Base-by-base conservation (phyloP, 179 eudicot species). In the Silene vulgaris region DNA sequence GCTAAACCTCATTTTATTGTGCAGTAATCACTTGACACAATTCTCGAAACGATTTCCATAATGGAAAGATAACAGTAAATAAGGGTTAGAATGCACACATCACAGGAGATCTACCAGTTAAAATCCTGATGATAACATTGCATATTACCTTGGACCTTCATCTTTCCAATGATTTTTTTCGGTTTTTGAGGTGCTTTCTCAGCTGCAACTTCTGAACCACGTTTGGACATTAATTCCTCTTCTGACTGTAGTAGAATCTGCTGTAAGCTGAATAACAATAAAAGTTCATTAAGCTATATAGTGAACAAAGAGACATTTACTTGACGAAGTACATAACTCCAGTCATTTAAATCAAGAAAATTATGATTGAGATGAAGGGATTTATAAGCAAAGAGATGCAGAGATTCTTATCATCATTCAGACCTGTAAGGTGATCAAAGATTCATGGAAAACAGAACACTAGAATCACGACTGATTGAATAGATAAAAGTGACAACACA, bases 101-200 rank as follows among this genome's bases (percentile, higher is more conserved):
- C 57, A 14, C 64, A 17, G 26, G 54, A 64, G 63, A 35, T 54
- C 5, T 9, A 65, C 5, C 32, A 32, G 3, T 60, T 5, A 43
- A 30, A 30, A 72, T 60, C 50, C 29, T 0, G 40, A 4, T 21
- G 32, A 71, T 3, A 26, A 69, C 61, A 63, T 57, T 14, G 30
- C 23, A 60, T 20, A 14, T 57, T 84, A 93, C 99, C 99, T 93
- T 93, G 99, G 79, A 96, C 97, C 86, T 91, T 96, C 89, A 96
- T 89, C 85, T 90, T 96, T 64, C 99, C 99, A 79, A 96, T 80
- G 78, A 90, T 89, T 84, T 96, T 96, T 85, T 91, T 93, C 3
- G 97, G 91, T 83, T 93, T 96, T 32, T 85, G 86, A 17, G 91
- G 84, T 71, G 88, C 88, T 77, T 90, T 96, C 80, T 91, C 96